Evolutionary conservation across 2,329 filamentous ascomycete genomes (phyloP).

Genomic region (Incumbomyces delicatus): DNA sequence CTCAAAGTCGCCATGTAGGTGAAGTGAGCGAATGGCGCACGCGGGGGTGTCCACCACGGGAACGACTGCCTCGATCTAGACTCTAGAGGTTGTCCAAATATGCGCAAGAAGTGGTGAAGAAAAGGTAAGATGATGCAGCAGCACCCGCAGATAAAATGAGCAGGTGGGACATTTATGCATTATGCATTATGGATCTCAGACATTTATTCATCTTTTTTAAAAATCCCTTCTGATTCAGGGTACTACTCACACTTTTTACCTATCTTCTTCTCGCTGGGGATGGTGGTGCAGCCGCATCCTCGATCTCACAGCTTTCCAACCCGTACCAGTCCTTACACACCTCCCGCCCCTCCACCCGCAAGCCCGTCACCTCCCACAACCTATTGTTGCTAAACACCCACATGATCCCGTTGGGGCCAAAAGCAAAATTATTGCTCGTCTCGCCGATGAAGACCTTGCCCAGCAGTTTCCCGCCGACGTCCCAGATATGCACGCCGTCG

Average conservation of each 20-base stretch:
- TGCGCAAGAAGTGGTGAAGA: too few relatives aligned
- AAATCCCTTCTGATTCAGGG: too few relatives aligned
- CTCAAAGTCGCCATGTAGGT: slow-evolving; percentile 31
- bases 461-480: slow-evolving; percentile 39
- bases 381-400: slow-evolving; percentile 4
- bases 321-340: slow-evolving; percentile 5
- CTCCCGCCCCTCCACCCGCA: slow-evolving; percentile 1
- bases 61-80: too few relatives aligned
- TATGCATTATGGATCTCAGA: too few relatives aligned
- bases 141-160: too few relatives aligned
- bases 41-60: too few relatives aligned
- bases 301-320: slow-evolving; percentile 2
- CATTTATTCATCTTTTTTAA: too few relatives aligned
- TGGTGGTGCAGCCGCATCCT: background rate
- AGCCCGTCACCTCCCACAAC: slow-evolving; percentile 6
- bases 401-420: slow-evolving; percentile 3
- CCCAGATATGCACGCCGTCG: slow-evolving; percentile 48
- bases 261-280: background rate
- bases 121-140: too few relatives aligned
- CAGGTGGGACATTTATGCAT: too few relatives aligned
- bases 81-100: too few relatives aligned
- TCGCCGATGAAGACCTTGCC: slow-evolving; percentile 43
- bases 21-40: too few relatives aligned
- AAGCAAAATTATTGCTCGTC: slow-evolving; percentile 22
- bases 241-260: too few relatives aligned